phyloP scores from a whole-genome alignment of 805 yeast species.

The Spathaspora sp. region DNA sequence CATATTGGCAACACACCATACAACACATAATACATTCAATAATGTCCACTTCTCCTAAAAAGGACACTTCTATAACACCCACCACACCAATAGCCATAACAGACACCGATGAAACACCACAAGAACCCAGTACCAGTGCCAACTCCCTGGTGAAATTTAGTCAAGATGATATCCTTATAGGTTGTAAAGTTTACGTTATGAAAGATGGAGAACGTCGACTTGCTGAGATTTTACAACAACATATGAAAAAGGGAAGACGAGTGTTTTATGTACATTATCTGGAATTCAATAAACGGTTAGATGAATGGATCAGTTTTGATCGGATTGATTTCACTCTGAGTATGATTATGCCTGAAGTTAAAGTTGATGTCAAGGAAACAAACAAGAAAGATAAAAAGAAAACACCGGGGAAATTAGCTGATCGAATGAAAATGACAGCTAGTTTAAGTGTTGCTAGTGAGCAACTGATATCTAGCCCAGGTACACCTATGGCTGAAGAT shows the following conservation, averaged over 20 bases:
- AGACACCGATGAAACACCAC: not conserved
- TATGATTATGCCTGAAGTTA: constrained; percentile 66
- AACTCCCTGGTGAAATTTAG: constrained; percentile 13
- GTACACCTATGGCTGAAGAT: constrained; percentile 39
- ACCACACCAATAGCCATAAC: constrained; percentile 11
- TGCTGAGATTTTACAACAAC: constrained; percentile 83
- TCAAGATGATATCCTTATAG: constrained; percentile 56
- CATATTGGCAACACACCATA: no score
- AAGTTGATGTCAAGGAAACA: constrained; percentile 42
- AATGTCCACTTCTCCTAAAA: no score
- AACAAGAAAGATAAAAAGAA: constrained; percentile 28
- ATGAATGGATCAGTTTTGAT: constrained; percentile 83
- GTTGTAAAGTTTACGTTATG: constrained; percentile 76
- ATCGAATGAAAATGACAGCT: not conserved
- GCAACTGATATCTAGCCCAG: not conserved
- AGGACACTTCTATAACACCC: no score
- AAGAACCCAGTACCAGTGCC: not conserved
- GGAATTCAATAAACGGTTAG: constrained; percentile 92
- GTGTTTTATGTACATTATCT: constrained; percentile 91
- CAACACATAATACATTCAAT: no score
- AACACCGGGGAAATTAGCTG: constrained; percentile 14
- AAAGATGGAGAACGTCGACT: constrained; percentile 77
- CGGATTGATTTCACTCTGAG: constrained; percentile 72
- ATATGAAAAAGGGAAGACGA: constrained; percentile 68
- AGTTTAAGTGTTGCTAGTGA: not conserved